phyloP scores from a whole-genome alignment of 129 eudicot species.

The Ambrosia artemisiifolia region DNA sequence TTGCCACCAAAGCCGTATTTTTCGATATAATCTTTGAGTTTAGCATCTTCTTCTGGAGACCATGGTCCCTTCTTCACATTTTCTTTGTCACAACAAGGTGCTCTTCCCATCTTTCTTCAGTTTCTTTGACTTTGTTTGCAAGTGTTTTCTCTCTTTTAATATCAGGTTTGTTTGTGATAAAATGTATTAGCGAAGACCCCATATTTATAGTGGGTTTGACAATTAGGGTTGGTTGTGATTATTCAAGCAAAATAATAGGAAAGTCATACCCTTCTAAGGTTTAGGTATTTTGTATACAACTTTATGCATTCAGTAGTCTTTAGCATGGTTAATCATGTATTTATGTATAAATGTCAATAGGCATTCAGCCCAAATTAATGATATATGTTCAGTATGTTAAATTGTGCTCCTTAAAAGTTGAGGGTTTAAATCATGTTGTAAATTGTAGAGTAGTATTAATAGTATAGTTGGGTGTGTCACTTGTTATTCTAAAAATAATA shows the following conservation, averaged over 20 bases:
- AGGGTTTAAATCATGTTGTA: too few relatives aligned
- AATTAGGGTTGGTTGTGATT: slow-evolving; percentile 32
- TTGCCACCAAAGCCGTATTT: slow-evolving; percentile 18
- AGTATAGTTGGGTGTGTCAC: too few relatives aligned
- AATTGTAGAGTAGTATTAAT: too few relatives aligned
- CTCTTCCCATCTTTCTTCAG: slow-evolving; percentile 60
- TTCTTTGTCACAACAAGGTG: slow-evolving; percentile 90
- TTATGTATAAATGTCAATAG: too few relatives aligned
- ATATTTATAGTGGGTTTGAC: slow-evolving; percentile 32
- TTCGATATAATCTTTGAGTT: slow-evolving; percentile 13
- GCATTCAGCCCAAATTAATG: too few relatives aligned
- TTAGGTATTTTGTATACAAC: slow-evolving; percentile 16
- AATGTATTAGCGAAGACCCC: slow-evolving; percentile 15
- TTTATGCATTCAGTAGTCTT: background rate
- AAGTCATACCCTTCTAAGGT: slow-evolving; percentile 22
- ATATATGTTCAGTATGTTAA: too few relatives aligned
- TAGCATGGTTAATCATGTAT: background rate
- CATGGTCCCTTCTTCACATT: slow-evolving; percentile 88
- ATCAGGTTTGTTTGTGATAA: slow-evolving; percentile 21
- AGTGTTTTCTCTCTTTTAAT: background rate
- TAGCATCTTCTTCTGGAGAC: slow-evolving; percentile 43
- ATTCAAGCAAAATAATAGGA: background rate
- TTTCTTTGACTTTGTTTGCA: background rate
- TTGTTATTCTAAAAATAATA: too few relatives aligned
- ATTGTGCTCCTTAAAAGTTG: too few relatives aligned